Percentiles rank a stretch among this genome's conserved stretches.
phyloP scores from a whole-genome alignment of 2,329 filamentous ascomycete species.

The Chrysoporthe cubensis region DNA sequence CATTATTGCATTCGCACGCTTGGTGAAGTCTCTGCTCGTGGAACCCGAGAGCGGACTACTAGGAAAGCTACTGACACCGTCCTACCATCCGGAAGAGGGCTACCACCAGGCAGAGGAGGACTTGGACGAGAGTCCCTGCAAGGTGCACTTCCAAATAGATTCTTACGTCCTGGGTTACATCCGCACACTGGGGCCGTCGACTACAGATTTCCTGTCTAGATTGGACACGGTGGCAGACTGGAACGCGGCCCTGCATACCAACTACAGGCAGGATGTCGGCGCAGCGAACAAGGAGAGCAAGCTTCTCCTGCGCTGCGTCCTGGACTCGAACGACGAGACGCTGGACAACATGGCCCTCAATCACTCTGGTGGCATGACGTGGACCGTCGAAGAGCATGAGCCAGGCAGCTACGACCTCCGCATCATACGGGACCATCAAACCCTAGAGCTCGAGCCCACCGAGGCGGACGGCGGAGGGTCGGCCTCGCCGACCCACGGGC shows the following conservation, averaged over 20 bases:
- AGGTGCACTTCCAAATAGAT: not conserved
- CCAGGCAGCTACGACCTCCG: not conserved
- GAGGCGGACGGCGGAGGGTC: not conserved
- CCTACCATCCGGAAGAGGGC: not conserved
- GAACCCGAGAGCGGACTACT: not conserved
- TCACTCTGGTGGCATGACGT: not conserved
- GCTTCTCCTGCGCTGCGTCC: conserved; percentile 1
- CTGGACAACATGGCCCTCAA: not conserved
- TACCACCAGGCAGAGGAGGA: not conserved
- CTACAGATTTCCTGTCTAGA: not conserved
- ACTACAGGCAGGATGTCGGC: not conserved
- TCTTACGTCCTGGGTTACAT: conserved; percentile 6
- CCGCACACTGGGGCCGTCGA: not conserved
- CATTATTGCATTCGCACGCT: not conserved
- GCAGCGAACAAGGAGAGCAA: conserved; percentile 6
- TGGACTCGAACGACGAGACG: conserved; percentile 3
- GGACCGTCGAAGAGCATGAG: not conserved
- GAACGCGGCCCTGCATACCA: not conserved
- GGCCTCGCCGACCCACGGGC: not conserved
- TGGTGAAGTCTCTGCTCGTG: conserved; percentile 10
- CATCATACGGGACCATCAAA: conserved; percentile 3
- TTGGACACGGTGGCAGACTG: not conserved
- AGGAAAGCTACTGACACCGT: not conserved
- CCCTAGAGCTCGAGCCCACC: not conserved
- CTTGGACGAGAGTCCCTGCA: not conserved